A percentile compares a stretch with the other conserved stretches of the same genome.
Evolutionary conservation across 257 asterid species (phyloP).

Genomic region (Galeopsis tetrahit): DNA sequence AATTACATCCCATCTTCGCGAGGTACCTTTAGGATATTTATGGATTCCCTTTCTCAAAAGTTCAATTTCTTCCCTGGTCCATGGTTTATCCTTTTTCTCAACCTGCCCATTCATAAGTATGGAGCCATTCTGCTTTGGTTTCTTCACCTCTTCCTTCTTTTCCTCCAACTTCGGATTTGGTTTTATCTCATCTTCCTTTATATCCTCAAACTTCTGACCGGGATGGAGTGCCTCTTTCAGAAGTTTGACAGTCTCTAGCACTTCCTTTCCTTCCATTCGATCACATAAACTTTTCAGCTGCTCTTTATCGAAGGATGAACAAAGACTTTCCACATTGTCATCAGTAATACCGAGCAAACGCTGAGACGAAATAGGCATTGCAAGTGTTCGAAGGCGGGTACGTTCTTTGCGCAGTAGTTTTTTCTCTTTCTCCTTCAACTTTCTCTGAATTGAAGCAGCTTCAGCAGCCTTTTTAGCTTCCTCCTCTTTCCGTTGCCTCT

Average conservation of each 20-base stretch:
- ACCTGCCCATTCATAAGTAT: slow-evolving; percentile 41
- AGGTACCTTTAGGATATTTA: slow-evolving; percentile 95
- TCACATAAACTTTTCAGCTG: slow-evolving; percentile 71
- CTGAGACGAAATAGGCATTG: slow-evolving; percentile 55
- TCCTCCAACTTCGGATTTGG: slow-evolving; percentile 44
- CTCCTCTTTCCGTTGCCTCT: slow-evolving; percentile 72
- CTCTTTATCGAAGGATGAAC: slow-evolving; percentile 73
- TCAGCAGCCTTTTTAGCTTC: slow-evolving; percentile 82
- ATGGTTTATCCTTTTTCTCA: slow-evolving; percentile 72
- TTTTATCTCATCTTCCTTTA: slow-evolving; percentile 47
- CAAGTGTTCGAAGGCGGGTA: slow-evolving; percentile 77
- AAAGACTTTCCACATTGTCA: slow-evolving; percentile 72
- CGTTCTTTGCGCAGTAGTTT: slow-evolving; percentile 87
- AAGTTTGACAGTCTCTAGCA: slow-evolving; percentile 53
- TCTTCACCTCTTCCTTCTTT: slow-evolving; percentile 15
- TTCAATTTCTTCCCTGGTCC: slow-evolving; percentile 92
- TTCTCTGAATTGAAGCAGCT: slow-evolving; percentile 80
- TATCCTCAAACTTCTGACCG: slow-evolving; percentile 47
- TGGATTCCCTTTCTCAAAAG: slow-evolving; percentile 84
- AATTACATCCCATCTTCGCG: slow-evolving; percentile 96
- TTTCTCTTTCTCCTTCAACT: slow-evolving; percentile 80
- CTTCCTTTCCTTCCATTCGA: slow-evolving; percentile 66
- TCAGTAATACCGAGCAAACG: slow-evolving; percentile 56
- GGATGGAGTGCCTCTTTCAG: slow-evolving; percentile 53
- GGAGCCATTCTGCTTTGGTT: slow-evolving; percentile 61